Evolutionary conservation across 2,329 filamentous ascomycete genomes (phyloP), one percentile per base, ranked within the genome.

Genomic region (Tricladium varicosporioides): DNA sequence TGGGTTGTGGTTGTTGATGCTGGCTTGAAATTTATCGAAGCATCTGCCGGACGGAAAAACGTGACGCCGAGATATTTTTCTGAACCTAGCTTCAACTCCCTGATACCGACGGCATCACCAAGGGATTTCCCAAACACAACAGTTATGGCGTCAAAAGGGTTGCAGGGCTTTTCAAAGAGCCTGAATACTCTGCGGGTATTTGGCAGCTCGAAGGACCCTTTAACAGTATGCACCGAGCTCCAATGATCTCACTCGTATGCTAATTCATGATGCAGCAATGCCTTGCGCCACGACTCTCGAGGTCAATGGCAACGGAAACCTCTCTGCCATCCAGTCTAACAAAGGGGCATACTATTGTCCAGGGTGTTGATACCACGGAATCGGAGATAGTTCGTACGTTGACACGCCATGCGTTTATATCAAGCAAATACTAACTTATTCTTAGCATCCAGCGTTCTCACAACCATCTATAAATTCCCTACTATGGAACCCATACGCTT

Each of bases 381-480:
- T 54, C 48, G 11, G 49, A 53, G 42, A 52, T 60, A 31, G 55
- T 55, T 53, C 56, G 64, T 64, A 55, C 27, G 56, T 33, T 36
- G 31, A 18, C 22, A 13, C 1, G n/a, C 8, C 19, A 27, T 27
- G 27, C 5, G 15, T 14, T 40, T n/a, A 5, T 16, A 15, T 2
- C 31, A 9, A 2, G 18, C 18, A 27, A 27, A 49, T 32, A 32
- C 59, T 63, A 57, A 67, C 40, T n/a, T 27, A 11, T 49, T 19
- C 32, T 18, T 59, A 82, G 83, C 78, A 63, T 78, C 79, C 63
- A 85, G 84, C 31, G 90, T 95, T 56, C 84, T 89, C 54, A 82
- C 93, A 60, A 97, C 93, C 54, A 84, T 97, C 74, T 92, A 96
- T 83, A 79, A 80, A 71, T 99, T 97, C 78, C 94, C 94, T 36